Conservation (phyloP, 371 early-diverging fungal genomes). For the Polyrhizophydium stewartii region DNA sequence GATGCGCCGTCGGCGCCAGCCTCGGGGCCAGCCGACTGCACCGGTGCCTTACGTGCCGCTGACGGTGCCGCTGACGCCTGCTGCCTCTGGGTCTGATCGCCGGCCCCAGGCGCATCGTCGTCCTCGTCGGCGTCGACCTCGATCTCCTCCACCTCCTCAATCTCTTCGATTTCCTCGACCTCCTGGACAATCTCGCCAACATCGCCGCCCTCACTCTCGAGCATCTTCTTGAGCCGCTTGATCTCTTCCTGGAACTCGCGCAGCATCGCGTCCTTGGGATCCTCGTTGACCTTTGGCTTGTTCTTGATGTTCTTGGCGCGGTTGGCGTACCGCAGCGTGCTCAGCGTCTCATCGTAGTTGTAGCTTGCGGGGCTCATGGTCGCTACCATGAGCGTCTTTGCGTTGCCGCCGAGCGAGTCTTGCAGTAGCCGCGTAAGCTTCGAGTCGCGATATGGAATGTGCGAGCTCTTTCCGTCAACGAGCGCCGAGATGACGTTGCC, state of each 20-base stretch:
- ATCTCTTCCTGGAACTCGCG: constrained; percentile 61
- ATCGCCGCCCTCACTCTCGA: constrained; percentile 37
- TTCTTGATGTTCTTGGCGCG: constrained; percentile 93
- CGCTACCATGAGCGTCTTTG: constrained; percentile 62
- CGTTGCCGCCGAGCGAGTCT: constrained; percentile 60
- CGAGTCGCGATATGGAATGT: constrained; percentile 67
- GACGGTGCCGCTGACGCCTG: no score
- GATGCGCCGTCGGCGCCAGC: neutral
- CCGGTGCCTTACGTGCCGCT: neutral
- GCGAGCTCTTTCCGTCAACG: constrained; percentile 50
- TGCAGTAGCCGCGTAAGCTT: constrained; percentile 69
- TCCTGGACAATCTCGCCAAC: constrained; percentile 31
- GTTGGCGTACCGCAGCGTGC: constrained; percentile 93
- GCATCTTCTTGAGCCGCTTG: constrained; percentile 39
- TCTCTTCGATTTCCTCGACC: constrained; percentile 39
- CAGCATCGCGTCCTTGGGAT: constrained; percentile 63
- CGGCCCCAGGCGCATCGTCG: neutral
- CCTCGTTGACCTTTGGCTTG: constrained; percentile 80
- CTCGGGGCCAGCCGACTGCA: neutral
- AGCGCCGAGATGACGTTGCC: constrained; percentile 69
- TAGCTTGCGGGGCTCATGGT: constrained; percentile 52
- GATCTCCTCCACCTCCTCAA: constrained; percentile 37
- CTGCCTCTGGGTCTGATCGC: neutral
- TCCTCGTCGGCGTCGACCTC: constrained; percentile 17
- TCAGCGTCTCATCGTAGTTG: constrained; percentile 66